Evolutionary conservation across 2,329 filamentous ascomycete genomes (phyloP).

Genomic region (Colletotrichum spaethianum): DNA sequence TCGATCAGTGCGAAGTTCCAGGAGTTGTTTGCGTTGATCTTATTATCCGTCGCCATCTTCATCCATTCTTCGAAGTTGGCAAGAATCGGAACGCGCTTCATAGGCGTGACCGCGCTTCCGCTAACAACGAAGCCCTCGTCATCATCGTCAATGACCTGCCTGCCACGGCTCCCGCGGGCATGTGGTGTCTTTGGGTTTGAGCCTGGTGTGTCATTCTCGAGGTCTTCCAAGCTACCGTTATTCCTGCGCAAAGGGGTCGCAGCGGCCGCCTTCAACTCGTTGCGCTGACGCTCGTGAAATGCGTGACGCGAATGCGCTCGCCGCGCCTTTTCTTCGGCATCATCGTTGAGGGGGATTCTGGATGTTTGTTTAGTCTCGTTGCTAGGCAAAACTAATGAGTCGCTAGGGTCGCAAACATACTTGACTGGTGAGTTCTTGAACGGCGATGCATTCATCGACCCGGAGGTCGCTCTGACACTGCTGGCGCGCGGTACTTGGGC

Average conservation of each 20-base stretch:
- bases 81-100: slow-evolving; percentile 95
- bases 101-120: slow-evolving; percentile 87
- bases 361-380: slow-evolving; percentile 35
- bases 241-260: slow-evolving; percentile 78
- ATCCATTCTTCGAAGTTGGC: slow-evolving; percentile 99
- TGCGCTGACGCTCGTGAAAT: slow-evolving; percentile 90
- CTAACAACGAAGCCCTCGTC: slow-evolving; percentile 76
- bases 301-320: slow-evolving; percentile 90
- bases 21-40: slow-evolving; percentile 97
- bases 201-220: slow-evolving; percentile 69
- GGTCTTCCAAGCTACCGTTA: slow-evolving; percentile 70
- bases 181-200: slow-evolving; percentile 71
- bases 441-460: slow-evolving; percentile 63
- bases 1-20: slow-evolving; percentile 99
- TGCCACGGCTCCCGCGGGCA: slow-evolving; percentile 50
- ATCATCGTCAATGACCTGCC: slow-evolving; percentile 60
- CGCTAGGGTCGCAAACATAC: slow-evolving; percentile 55
- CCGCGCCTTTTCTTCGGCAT: slow-evolving; percentile 90
- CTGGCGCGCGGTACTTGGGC: slow-evolving; percentile 67
- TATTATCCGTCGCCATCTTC: slow-evolving; percentile 99
- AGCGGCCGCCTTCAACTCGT: slow-evolving; percentile 85
- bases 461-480: slow-evolving; percentile 62
- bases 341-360: slow-evolving; percentile 96
- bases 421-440: slow-evolving; percentile 72
- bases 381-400: slow-evolving; percentile 30